Evolutionary conservation across 1,284 basidiomycete species (phyloP), one percentile per base, ranked within the genome.

Genomic region (Ceratobasidium sp.): DNA sequence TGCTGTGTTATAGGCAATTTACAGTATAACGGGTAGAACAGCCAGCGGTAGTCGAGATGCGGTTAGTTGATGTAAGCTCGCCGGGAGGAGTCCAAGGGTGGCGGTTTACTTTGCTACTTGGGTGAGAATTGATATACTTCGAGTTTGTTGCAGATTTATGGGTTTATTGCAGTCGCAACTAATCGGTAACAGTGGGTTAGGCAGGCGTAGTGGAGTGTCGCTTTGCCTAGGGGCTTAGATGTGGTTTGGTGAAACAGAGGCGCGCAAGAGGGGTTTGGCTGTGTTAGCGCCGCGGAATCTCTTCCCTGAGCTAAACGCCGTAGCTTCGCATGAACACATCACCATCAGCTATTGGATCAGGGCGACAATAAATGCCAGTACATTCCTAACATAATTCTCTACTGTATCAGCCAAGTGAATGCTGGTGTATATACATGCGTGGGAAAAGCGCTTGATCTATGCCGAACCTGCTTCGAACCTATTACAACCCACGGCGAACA

Each of bases 281-380:
- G 11, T 21, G 46, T 46, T 25, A 42, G 36, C 29, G 50, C 66
- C 66, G 54, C 54, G 66, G 66, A 68, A 56, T 30, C 46, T 36
- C 56, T 30, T 68, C 66, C 66, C 66, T 68, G 66, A 68, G 25
- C 33, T 68, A 68, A 68, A 58, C 66, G 66, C 66, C 66, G 66
- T 57, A 46, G 54, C 66, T 57, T 49, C 53, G 19, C 53, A 36
- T 36, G n/a, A 21, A 62, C 36, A 29, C 13, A 47, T 36, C 33
- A 11, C 33, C 33, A 36, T 36, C 42, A n/a, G 16, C 42, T 46
- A 6, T 46, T 16, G 42, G 42, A 46, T 46, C 42, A 46, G 16
- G 42, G 14, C 19, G 16, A n/a, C 16, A 21, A 21, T 46, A n/a
- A 46, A 16, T 46, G 42, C 14, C 14, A n/a, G 19, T n/a, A 46